These are phyloP conservation scores for Cordyceps farinosa DNA, from an alignment of 2,329 filamentous ascomycete genomes.

Conservation along the genomic window DNA sequence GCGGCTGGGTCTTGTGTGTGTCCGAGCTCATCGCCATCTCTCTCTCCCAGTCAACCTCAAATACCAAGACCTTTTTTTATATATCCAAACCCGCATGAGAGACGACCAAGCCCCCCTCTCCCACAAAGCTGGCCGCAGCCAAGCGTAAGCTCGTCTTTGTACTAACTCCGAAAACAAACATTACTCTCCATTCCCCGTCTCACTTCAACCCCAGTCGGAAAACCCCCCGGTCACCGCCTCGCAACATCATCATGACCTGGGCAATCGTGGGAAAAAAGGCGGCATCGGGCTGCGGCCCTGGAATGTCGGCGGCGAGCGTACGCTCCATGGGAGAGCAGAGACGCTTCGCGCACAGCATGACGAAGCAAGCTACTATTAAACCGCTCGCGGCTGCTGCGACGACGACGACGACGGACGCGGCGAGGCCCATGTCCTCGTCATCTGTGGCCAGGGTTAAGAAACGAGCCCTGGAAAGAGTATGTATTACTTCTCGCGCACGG, in stretches of 20 bases:
- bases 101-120: neutral
- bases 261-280: conserved; percentile 39
- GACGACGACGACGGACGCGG: conserved; percentile 17
- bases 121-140: conserved; percentile 13
- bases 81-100: conserved; percentile 1
- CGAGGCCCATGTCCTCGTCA: conserved; percentile 29
- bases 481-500: neutral
- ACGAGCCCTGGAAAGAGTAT: conserved; percentile 32
- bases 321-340: conserved; percentile 14
- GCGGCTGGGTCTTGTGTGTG: neutral
- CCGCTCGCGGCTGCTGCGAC: conserved; percentile 17
- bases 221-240: conserved; percentile 19
- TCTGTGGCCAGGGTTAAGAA: conserved; percentile 31
- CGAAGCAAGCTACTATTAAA: conserved; percentile 1
- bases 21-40: neutral
- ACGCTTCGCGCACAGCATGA: conserved; percentile 9
- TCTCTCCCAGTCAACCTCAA: neutral
- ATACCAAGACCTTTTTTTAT: neutral
- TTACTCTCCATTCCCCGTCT: neutral
- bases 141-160: conserved; percentile 7
- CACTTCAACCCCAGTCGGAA: neutral
- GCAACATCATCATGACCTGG: conserved; percentile 37
- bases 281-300: conserved; percentile 29
- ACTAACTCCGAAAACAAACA: neutral
- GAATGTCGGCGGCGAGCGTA: conserved; percentile 10